Conservation (phyloP, 345 rosid genomes). For the Sonneratia caseolaris region DNA sequence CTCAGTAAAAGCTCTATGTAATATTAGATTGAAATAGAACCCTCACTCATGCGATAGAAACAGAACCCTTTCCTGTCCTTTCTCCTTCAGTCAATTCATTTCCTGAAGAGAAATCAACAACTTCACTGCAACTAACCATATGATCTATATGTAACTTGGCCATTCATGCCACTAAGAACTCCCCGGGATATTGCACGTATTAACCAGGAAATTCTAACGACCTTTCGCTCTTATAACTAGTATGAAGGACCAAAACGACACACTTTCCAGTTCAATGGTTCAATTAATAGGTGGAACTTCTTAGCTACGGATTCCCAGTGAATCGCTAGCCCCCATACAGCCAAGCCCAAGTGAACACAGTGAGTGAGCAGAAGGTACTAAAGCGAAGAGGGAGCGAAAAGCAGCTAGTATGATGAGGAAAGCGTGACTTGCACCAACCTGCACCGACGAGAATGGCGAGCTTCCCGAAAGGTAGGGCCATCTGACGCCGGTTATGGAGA, state of each 20-base stretch:
- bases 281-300: not conserved
- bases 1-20: not conserved
- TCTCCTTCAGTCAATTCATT: not conserved
- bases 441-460: conserved; percentile 48
- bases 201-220: not conserved
- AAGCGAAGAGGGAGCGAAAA: not conserved
- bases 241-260: not conserved
- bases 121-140: not conserved
- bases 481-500: conserved; percentile 4
- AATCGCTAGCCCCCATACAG: not conserved
- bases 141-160: not conserved
- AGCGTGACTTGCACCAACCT: conserved; percentile 24
- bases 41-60: not conserved
- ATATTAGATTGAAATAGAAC: not conserved
- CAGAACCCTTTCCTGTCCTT: not conserved
- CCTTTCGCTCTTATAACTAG: not conserved
- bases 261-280: not conserved
- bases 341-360: not conserved
- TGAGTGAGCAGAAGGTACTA: not conserved
- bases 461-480: conserved; percentile 60
- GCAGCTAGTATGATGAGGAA: not conserved
- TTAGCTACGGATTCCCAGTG: not conserved
- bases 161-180: not conserved
- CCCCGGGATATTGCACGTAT: not conserved
- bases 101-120: not conserved